Evolutionary conservation across 164 flowering plant genomes (phyloP).

Genomic region (Tetracentron sinense): DNA sequence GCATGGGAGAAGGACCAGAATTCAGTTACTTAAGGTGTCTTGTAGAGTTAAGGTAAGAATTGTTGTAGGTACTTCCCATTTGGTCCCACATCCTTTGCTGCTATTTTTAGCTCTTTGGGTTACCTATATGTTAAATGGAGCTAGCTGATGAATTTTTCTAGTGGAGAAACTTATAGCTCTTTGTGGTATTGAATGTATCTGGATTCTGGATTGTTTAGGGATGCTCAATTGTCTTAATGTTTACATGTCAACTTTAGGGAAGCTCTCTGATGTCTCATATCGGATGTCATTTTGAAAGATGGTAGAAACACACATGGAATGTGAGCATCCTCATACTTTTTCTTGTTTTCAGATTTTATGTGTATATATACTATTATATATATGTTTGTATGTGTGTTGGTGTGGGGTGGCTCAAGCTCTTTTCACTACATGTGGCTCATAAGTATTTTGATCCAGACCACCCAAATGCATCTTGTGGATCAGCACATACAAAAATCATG

Average conservation of each 20-base stretch:
- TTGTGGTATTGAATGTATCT: slow-evolving; percentile 3
- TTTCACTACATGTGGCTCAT: background rate
- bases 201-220: background rate
- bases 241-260: background rate
- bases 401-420: background rate
- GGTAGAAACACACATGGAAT: too few relatives aligned
- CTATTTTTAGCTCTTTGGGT: background rate
- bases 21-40: background rate
- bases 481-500: background rate
- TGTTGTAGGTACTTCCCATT: background rate
- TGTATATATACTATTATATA: too few relatives aligned
- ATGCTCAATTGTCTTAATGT: background rate
- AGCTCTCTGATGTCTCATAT: background rate
- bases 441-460: background rate
- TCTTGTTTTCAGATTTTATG: too few relatives aligned
- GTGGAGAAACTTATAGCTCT: too few relatives aligned
- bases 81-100: background rate
- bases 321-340: too few relatives aligned
- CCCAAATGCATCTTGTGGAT: background rate
- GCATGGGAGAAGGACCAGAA: background rate
- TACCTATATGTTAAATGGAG: background rate
- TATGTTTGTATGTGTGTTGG: background rate
- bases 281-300: too few relatives aligned
- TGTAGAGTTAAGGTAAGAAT: background rate
- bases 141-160: background rate